phyloP scores from a whole-genome alignment of 225 moss, liverwort and hornwort genomes.

The Physcomitrium patens region DNA sequence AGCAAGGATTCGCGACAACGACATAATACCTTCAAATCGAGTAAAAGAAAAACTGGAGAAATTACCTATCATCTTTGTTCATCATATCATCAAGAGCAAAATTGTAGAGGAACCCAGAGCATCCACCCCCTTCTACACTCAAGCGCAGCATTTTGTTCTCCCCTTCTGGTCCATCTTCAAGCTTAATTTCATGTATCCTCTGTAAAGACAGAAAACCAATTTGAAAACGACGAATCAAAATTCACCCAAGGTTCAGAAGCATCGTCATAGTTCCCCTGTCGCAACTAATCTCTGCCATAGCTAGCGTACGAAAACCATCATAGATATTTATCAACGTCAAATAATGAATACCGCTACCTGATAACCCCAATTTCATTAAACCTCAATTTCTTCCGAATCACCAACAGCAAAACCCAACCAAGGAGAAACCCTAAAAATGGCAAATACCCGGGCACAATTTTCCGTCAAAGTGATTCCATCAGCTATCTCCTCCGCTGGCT shows the following conservation, averaged over 20 bases:
- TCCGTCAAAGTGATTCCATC: slow-evolving; percentile 58
- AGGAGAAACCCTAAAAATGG: background rate
- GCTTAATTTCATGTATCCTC: slow-evolving; percentile 84
- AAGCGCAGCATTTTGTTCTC: slow-evolving; percentile 75
- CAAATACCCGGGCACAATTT: slow-evolving; percentile 49
- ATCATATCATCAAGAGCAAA: slow-evolving; percentile 79
- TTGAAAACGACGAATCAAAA: slow-evolving; percentile 2
- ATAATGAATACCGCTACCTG: background rate
- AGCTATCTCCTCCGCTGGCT: slow-evolving; percentile 34
- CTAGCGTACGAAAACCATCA: too few species aligned
- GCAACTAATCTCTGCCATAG: too few species aligned
- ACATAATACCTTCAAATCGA: background rate
- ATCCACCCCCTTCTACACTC: slow-evolving; percentile 97
- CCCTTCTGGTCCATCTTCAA: slow-evolving; percentile 70
- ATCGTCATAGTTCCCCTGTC: too few species aligned
- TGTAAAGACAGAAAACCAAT: slow-evolving; percentile 18
- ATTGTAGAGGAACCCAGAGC: slow-evolving; percentile 88
- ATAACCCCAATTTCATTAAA: background rate
- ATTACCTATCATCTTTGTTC: slow-evolving; percentile 83
- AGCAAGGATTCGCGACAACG: background rate
- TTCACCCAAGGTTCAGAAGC: background rate
- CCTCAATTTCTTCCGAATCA: background rate
- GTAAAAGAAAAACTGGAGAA: slow-evolving; percentile 8
- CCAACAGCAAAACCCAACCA: background rate
- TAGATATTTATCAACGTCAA: background rate